phyloP scores from a whole-genome alignment of 73 alveolate species.

The Tetrahymena malaccensis region DNA sequence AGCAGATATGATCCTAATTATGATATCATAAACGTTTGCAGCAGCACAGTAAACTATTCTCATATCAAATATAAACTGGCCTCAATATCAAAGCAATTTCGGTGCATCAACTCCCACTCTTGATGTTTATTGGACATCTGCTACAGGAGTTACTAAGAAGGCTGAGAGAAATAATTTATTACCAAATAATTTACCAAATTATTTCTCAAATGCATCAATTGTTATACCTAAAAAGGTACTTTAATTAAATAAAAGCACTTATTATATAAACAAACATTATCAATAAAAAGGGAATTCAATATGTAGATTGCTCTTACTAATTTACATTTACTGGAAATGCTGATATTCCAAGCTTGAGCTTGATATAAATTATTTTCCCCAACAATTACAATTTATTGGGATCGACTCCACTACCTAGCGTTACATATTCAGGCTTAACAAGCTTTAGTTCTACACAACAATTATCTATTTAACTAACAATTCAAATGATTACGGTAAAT shows the following conservation, averaged over 20 bases:
- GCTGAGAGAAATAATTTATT: background rate
- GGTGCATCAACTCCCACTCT: background rate
- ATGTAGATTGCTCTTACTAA: background rate
- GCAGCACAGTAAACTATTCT: background rate
- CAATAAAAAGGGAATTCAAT: background rate
- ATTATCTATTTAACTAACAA: background rate
- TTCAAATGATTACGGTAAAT: background rate
- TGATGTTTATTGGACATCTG: background rate
- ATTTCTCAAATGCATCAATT: background rate
- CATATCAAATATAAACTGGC: conserved; percentile 28
- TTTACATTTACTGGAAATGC: background rate
- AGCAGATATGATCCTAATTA: conserved; percentile 14
- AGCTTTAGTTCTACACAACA: background rate
- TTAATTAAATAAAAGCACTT: no score
- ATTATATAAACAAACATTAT: no score
- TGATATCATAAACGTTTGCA: background rate
- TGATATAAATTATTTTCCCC: background rate
- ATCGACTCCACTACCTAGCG: background rate
- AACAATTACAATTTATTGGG: background rate
- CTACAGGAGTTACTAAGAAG: background rate
- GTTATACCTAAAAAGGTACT: background rate
- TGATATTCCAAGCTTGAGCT: background rate
- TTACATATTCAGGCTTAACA: background rate
- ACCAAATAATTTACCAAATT: background rate
- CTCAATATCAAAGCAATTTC: conserved; percentile 6